Evolutionary conservation across 164 flowering plant genomes (phyloP), one percentile per base, ranked within the genome.

Genomic region (Annona squamosa): DNA sequence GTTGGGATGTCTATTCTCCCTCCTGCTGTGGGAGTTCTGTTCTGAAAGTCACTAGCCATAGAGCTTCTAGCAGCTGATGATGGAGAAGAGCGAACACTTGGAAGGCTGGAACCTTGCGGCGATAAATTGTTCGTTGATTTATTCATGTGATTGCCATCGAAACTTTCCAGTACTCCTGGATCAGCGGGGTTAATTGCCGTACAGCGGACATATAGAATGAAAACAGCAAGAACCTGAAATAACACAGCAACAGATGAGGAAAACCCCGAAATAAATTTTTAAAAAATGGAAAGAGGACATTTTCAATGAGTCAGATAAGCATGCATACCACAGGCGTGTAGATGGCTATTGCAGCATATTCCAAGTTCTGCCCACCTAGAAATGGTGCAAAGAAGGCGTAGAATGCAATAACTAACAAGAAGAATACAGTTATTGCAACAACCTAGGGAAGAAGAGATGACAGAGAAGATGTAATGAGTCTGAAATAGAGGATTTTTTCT

Each of bases 161-260:
- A 85, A 76, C 79, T 86, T 19, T 79, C 77, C 87, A 93, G 77
- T 64, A 92, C 89, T 3, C 97, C 94, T 73, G 99, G 93, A 84
- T 95, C 99, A 46, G 99, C 97, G 68, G 99, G 99, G 71, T 95
- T 88, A 46, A 95, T 93, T 67, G 98, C 99, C 59, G 99, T 93
- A 72, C 88, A 82, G 2, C 99, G 87, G 64, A 90, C 94, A 80
- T 95, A 95, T 12, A 93, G 91, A 83, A 91, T 81, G 73, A 93
- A 93, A 46, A 93, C 99, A 74, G 86, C 82, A 77, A 93, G 84
- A 52, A 87, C 99, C 99, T 95, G 91, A 46, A 80, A 71, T 65
- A 5, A 56, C 79, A 79, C 52, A 41, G 68, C 42, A 64, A 37
- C 44, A 71, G 18, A 3, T 1, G 47, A 65, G n/a, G 19, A 42